phyloP scores from a whole-genome alignment of 805 yeast genomes.

The Yarrowia keelungensis region DNA sequence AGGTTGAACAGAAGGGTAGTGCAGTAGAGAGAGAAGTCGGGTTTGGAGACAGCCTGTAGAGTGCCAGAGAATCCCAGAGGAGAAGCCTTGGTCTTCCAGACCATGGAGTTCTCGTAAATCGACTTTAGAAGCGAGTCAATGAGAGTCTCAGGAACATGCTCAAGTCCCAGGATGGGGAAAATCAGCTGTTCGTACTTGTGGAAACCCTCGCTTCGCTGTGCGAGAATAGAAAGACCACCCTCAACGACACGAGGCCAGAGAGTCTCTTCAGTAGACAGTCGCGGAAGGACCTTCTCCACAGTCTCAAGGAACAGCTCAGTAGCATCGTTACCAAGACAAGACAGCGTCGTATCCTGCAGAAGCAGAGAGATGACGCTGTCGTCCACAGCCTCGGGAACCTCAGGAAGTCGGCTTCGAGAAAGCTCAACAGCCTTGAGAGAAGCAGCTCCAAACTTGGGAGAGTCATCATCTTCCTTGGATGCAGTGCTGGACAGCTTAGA shows the following conservation, averaged over 20 bases:
- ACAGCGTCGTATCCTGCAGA: conserved; percentile 22
- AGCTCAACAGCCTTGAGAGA: conserved; percentile 28
- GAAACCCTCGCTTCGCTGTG: conserved; percentile 30
- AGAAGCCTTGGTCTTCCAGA: conserved; percentile 24
- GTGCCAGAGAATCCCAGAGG: conserved; percentile 33
- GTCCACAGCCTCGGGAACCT: conserved; percentile 27
- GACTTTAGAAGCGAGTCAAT: conserved; percentile 21
- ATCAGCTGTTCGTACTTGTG: conserved; percentile 26
- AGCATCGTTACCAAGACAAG: conserved; percentile 5
- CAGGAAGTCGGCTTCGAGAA: conserved; percentile 25
- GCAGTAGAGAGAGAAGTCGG: conserved; percentile 33
- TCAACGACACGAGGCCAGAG: conserved; percentile 28
- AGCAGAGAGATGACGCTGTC: conserved; percentile 15
- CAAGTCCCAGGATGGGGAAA: conserved; percentile 21
- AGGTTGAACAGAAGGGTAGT: conserved; percentile 10
- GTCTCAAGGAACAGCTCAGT: conserved; percentile 24
- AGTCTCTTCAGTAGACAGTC: conserved; percentile 23
- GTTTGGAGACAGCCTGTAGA: conserved; percentile 13
- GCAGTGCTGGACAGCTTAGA: conserved; percentile 21
- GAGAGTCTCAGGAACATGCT: conserved; percentile 20
- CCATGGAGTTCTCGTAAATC: conserved; percentile 30
- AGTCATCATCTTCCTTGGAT: conserved; percentile 5
- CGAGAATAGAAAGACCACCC: conserved; percentile 22
- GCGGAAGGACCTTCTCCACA: conserved; percentile 31
- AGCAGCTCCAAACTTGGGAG: conserved; percentile 26